phyloP scores from a whole-genome alignment of 352 stramenopile species.

The Aphanomyces stellatus region DNA sequence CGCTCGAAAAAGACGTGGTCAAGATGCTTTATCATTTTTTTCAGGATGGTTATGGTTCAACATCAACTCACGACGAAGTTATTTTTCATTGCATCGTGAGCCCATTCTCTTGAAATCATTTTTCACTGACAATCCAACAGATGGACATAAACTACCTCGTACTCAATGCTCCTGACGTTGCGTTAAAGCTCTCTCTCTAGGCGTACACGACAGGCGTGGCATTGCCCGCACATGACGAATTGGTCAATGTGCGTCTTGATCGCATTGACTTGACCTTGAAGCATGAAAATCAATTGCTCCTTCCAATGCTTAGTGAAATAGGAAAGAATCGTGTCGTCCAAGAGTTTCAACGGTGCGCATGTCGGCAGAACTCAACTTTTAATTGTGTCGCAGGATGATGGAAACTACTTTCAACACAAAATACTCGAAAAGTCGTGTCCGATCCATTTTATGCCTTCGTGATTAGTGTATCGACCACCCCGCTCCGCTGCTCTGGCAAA shows the following conservation, averaged over 20 bases:
- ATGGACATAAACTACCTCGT: too few relatives aligned
- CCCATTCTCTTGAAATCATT: too few relatives aligned
- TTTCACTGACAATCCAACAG: too few relatives aligned
- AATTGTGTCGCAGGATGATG: not conserved
- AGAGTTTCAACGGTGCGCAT: not conserved
- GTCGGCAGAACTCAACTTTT: too few relatives aligned
- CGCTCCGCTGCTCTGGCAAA: too few relatives aligned
- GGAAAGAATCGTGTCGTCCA: not conserved
- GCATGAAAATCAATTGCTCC: not conserved
- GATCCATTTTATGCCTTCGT: too few relatives aligned
- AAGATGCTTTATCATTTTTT: not conserved
- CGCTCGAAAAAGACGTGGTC: not conserved
- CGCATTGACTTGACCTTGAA: not conserved
- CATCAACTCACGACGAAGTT: not conserved
- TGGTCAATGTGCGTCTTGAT: not conserved
- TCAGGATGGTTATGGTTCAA: not conserved
- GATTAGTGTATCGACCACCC: too few relatives aligned
- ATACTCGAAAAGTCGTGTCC: not conserved
- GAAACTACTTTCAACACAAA: not conserved
- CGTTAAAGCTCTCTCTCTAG: too few relatives aligned
- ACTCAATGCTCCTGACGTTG: too few relatives aligned
- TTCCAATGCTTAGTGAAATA: not conserved
- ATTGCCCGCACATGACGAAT: too few relatives aligned
- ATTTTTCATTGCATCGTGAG: not conserved
- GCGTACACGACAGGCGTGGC: too few relatives aligned